Conservation (phyloP, 2,329 filamentous ascomycete genomes). For the Colletotrichum coccodes region DNA sequence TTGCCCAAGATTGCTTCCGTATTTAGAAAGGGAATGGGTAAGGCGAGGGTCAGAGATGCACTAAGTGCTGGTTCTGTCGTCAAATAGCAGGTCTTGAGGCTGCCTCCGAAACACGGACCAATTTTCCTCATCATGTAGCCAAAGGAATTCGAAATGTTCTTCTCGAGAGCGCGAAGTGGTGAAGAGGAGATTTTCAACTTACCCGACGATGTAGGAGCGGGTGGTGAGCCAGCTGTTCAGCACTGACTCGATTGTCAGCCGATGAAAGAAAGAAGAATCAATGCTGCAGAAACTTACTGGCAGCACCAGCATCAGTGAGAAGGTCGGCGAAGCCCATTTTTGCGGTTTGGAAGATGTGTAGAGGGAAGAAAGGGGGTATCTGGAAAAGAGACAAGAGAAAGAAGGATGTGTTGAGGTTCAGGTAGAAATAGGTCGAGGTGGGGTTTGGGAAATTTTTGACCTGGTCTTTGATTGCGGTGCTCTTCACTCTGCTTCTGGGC, state of each 20-base stretch:
- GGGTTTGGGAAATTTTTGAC: slow-evolving; percentile 54
- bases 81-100: slow-evolving; percentile 90
- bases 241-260: slow-evolving; percentile 56
- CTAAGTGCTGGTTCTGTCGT: slow-evolving; percentile 76
- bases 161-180: neutral
- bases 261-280: slow-evolving; percentile 34
- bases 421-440: slow-evolving; percentile 43
- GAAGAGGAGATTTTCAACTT: slow-evolving; percentile 53
- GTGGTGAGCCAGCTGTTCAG: slow-evolving; percentile 80
- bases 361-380: slow-evolving; percentile 38
- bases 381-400: slow-evolving; percentile 41
- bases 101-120: slow-evolving; percentile 96
- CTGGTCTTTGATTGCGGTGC: slow-evolving; percentile 32
- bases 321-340: slow-evolving; percentile 79
- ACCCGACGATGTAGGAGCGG: slow-evolving; percentile 86
- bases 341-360: slow-evolving; percentile 39
- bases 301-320: slow-evolving; percentile 69
- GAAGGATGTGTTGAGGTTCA: slow-evolving; percentile 32
- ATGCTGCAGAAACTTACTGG: slow-evolving; percentile 51
- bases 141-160: neutral
- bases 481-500: slow-evolving; percentile 20
- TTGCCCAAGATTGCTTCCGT: neutral
- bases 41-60: slow-evolving; percentile 75
- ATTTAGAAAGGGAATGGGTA: slow-evolving; percentile 1
- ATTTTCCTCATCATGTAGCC: slow-evolving; percentile 80